Evolutionary conservation across 768 basidiomycete species (phyloP).

Genomic region (Saitozyma sp.): DNA sequence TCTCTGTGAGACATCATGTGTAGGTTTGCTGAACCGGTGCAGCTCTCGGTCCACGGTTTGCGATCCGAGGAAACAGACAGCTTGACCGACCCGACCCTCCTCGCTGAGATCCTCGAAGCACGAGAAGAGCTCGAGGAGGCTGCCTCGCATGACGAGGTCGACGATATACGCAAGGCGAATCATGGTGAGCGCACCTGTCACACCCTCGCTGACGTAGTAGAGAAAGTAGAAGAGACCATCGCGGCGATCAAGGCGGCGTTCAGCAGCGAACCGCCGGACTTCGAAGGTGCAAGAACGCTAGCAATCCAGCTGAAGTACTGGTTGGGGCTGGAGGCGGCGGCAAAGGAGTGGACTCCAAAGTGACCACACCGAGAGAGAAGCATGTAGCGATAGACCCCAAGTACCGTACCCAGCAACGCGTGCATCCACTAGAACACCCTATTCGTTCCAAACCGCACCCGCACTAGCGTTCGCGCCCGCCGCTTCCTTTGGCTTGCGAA

Average conservation of each 20-base stretch:
- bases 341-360: slow-evolving; percentile 48
- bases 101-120: slow-evolving; percentile 74
- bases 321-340: slow-evolving; percentile 51
- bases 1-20: background rate
- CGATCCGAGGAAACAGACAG: slow-evolving; percentile 69
- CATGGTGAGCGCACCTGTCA: slow-evolving; percentile 55
- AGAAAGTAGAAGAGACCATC: slow-evolving; percentile 58
- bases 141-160: slow-evolving; percentile 58
- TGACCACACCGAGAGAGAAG: no score
- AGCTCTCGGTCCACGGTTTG: slow-evolving; percentile 63
- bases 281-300: slow-evolving; percentile 61
- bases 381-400: background rate
- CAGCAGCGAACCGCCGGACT: slow-evolving; percentile 57
- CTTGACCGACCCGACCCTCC: slow-evolving; percentile 67
- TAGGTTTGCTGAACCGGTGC: background rate
- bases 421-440: background rate
- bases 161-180: slow-evolving; percentile 61
- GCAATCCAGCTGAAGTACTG: slow-evolving; percentile 75
- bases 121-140: slow-evolving; percentile 75
- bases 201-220: slow-evolving; percentile 52
- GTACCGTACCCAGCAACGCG: background rate
- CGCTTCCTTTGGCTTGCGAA: slow-evolving; percentile 13
- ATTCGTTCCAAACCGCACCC: slow-evolving; percentile 6
- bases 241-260: slow-evolving; percentile 59
- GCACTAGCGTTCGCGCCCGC: background rate